Evolutionary conservation across 495 filamentous ascomycete genomes (phyloP).

Genomic region (Podospora bellae-mahoneyi): DNA sequence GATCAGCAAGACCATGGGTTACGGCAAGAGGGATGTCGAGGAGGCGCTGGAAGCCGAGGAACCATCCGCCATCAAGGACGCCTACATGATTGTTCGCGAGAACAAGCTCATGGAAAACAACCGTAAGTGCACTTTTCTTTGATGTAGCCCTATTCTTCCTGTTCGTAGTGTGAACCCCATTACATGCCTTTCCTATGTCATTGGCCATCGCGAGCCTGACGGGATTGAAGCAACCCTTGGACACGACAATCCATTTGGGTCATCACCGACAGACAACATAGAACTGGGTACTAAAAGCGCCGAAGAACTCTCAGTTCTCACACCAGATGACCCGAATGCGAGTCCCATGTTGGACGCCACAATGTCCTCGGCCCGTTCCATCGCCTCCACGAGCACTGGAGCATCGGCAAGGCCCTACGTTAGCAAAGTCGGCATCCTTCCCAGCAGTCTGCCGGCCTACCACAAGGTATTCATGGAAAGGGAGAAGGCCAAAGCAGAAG

Average conservation of each 20-base stretch:
- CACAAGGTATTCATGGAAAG: slow-evolving; percentile 86
- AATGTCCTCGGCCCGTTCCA: slow-evolving; percentile 44
- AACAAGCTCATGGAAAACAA: slow-evolving; percentile 96
- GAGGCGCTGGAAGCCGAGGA: slow-evolving; percentile 88
- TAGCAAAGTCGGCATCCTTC: slow-evolving; percentile 83
- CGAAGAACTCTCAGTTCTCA: slow-evolving; percentile 21
- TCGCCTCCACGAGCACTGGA: slow-evolving; percentile 43
- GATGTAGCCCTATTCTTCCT: background rate
- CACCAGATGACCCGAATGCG: slow-evolving; percentile 23
- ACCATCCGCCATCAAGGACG: slow-evolving; percentile 96
- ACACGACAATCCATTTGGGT: slow-evolving; percentile 39
- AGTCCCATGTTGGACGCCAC: slow-evolving; percentile 36
- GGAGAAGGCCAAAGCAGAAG: slow-evolving; percentile 48
- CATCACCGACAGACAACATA: slow-evolving; percentile 25
- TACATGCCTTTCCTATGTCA: slow-evolving; percentile 7
- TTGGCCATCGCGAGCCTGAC: slow-evolving; percentile 16
- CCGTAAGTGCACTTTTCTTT: slow-evolving; percentile 55
- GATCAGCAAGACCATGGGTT: slow-evolving; percentile 96
- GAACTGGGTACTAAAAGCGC: slow-evolving; percentile 23
- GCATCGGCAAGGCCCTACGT: slow-evolving; percentile 54
- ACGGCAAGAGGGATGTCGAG: slow-evolving; percentile 89
- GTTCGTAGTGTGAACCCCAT: background rate
- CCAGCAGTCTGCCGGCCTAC: slow-evolving; percentile 83
- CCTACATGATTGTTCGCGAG: slow-evolving; percentile 94
- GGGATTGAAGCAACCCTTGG: slow-evolving; percentile 27